These are phyloP conservation scores for Trichosporon sp. DNA, from an alignment of 1,284 basidiomycete species.

Conservation along the genomic window DNA sequence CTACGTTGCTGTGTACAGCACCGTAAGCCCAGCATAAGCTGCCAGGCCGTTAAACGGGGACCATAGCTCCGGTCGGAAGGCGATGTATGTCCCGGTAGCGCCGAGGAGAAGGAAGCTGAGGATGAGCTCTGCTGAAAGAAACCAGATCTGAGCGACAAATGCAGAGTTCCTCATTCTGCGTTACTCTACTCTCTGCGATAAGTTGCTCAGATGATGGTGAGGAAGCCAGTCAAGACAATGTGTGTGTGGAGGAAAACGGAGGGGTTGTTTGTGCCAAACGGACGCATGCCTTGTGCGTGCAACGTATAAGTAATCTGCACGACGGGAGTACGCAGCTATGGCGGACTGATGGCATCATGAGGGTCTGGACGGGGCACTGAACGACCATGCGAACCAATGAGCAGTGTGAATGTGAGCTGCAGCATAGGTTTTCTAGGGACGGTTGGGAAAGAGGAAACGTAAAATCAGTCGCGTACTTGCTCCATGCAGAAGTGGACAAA, in stretches of 20 bases:
- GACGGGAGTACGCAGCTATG: background rate
- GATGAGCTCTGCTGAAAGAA: background rate
- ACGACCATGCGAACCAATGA: background rate
- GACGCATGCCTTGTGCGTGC: background rate
- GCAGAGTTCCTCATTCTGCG: constrained; percentile 1
- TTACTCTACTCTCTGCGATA: background rate
- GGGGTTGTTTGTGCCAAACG: no score
- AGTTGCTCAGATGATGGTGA: background rate
- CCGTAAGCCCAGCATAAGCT: background rate
- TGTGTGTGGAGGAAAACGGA: background rate
- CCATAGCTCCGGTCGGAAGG: background rate
- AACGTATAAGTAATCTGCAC: background rate
- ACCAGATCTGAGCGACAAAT: constrained; percentile 3
- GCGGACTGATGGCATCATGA: background rate
- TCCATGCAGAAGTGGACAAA: background rate
- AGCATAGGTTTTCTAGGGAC: background rate
- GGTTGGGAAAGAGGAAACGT: background rate
- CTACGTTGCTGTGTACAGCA: background rate
- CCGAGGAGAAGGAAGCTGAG: background rate
- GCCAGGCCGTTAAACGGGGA: background rate
- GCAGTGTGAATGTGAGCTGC: background rate
- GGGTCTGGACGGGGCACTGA: background rate
- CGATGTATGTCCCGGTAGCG: background rate
- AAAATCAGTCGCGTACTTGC: constrained; percentile 4
- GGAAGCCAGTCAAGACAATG: background rate